Base-by-base conservation (phyloP, 306 rosid genomes). In the Boehmeria nivea region DNA sequence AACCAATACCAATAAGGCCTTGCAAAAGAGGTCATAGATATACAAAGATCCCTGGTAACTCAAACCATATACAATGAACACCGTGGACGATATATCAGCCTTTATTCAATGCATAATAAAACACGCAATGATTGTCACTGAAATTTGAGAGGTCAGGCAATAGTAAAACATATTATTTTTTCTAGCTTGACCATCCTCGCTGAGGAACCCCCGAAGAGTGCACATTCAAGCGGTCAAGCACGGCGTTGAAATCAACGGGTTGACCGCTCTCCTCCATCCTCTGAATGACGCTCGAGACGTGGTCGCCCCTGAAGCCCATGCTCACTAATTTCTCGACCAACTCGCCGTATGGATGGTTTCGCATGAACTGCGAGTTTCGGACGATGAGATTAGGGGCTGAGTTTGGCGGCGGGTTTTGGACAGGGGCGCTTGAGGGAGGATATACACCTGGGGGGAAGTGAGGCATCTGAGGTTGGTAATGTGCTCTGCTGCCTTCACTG, bases 191-290 rank as follows among this genome's bases (percentile, higher is more conserved):
- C 96, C 98, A 84, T 40, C 88, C 94, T 61, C 93, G 78, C 70
- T 78, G 98, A 3, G 89, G 76, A 23, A 68, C 87, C 37, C 70
- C 66, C n/a, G 94, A 80, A n/a, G 84, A 34, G 60, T 80, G 95
- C 68, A 68, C 74, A 54, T 60, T 85, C 88, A 93, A 66, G 80
- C 88, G 72, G 79, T 93, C 99, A 14, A 93, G 86, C 60, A 93
- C 94, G 0, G 90, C 72, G 71, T 93, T 93, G 64, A 83, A 93
- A 69, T 93, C 95, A 20, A 87, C 70, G 14, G 93, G 78, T 53
- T 87, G 94, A 15, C 99, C 94, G 44, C 81, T 83, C 54, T 88
- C 99, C 69, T 93, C 99, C 96, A 93, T 82, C 81, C 95, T 81
- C 80, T 85, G 95, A 64, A 93, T 93, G 61, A 93, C 85, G 15